Percentiles rank a stretch among this genome's conserved stretches.
phyloP scores from a whole-genome alignment of 176 grass and related monocot genomes.

The Rhynchospora pubera region DNA sequence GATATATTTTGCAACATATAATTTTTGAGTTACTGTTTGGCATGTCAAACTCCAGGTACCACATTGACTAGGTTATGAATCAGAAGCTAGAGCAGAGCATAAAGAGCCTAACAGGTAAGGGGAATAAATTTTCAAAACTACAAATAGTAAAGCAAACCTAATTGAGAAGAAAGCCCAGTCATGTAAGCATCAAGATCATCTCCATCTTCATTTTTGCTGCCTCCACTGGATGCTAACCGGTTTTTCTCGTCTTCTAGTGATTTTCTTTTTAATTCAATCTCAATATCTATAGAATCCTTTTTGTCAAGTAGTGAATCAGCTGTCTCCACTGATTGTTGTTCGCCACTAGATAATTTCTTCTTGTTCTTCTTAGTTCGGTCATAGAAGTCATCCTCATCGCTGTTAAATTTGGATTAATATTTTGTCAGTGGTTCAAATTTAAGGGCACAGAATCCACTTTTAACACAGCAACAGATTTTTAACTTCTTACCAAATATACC shows the following conservation, averaged over 20 bases:
- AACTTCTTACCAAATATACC: background rate
- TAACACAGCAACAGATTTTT: background rate
- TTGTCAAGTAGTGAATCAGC: constrained; percentile 94
- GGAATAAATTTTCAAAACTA: background rate
- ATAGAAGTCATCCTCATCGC: constrained; percentile 95
- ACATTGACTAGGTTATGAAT: background rate
- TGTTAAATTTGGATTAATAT: constrained; percentile 28
- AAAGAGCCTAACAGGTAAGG: background rate
- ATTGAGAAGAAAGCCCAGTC: constrained; percentile 90
- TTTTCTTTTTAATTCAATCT: constrained; percentile 71
- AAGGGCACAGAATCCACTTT: background rate
- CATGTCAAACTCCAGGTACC: background rate
- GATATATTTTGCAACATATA: background rate
- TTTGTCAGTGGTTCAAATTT: background rate
- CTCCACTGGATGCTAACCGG: constrained; percentile 33
- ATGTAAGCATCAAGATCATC: constrained; percentile 98
- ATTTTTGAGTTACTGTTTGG: background rate
- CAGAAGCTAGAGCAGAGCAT: background rate
- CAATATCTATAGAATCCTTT: constrained; percentile 52
- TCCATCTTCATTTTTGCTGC: constrained; percentile 31
- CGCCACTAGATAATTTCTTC: constrained; percentile 38
- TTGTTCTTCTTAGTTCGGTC: constrained; percentile 93
- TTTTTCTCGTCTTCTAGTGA: constrained; percentile 68
- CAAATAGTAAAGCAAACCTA: constrained; percentile 40
- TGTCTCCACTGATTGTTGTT: constrained; percentile 77